phyloP scores from a whole-genome alignment of 208 protist species.

The Leishmania turanica region DNA sequence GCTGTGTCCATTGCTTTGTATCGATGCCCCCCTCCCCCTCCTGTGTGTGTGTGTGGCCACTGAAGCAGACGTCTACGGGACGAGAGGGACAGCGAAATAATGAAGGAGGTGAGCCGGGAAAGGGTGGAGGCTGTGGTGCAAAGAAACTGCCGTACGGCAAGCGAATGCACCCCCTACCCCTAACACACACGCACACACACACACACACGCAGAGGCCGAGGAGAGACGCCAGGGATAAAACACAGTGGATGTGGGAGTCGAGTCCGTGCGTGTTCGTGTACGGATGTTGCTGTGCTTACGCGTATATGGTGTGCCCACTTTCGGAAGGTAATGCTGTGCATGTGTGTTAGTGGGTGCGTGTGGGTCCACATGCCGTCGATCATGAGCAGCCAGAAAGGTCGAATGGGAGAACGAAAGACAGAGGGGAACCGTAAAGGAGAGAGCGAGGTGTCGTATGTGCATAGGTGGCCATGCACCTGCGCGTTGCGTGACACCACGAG shows the following conservation, averaged over 20 bases:
- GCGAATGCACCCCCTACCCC: neutral
- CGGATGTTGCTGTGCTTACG: neutral
- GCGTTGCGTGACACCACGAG: neutral
- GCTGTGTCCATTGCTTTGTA: conserved; percentile 18
- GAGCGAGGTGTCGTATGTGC: neutral
- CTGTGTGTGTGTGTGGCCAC: neutral
- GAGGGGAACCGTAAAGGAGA: neutral
- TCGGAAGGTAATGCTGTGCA: neutral
- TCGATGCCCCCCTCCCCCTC: neutral
- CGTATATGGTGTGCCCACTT: neutral
- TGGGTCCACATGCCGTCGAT: neutral
- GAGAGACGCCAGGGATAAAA: neutral
- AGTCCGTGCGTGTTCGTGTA: neutral
- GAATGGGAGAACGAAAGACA: neutral
- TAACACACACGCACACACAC: too few relatives aligned
- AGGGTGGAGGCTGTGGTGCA: too few relatives aligned
- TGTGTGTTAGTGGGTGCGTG: neutral
- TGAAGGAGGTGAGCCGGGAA: neutral
- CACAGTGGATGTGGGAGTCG: neutral
- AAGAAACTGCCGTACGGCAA: too few relatives aligned
- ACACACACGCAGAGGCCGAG: neutral
- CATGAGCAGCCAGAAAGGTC: neutral
- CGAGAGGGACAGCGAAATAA: neutral
- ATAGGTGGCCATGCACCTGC: neutral
- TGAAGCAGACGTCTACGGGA: neutral